Conservation (phyloP, 225 moss, liverwort and hornwort genomes). For the Marchantia polymorpha region DNA sequence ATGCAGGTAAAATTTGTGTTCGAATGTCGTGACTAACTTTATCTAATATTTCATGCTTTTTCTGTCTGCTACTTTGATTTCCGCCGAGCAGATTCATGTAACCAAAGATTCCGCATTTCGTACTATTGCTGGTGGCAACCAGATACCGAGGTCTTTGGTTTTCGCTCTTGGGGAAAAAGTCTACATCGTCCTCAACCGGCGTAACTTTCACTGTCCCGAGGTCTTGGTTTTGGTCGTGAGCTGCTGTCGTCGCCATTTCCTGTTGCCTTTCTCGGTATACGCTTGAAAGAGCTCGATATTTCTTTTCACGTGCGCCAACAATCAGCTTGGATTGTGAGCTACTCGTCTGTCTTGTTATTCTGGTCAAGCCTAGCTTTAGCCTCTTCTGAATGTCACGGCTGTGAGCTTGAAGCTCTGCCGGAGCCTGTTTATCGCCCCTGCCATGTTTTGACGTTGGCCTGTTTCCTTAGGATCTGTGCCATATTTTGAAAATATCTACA, state of each 20-base stretch:
- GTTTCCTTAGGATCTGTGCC: neutral
- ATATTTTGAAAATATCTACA: neutral
- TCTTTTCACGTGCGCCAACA: neutral
- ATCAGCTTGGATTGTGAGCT: neutral
- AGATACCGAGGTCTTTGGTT: neutral
- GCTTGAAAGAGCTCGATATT: neutral
- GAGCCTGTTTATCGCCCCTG: neutral
- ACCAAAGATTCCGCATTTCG: neutral
- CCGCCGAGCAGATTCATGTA: neutral
- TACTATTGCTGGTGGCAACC: neutral
- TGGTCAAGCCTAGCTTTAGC: neutral
- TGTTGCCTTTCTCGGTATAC: neutral
- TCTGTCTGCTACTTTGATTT: neutral
- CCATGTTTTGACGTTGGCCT: neutral
- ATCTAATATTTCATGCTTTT: neutral
- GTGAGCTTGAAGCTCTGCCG: neutral
- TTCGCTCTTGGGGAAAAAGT: neutral
- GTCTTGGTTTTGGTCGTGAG: neutral
- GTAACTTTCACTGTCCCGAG: neutral
- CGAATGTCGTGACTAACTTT: neutral
- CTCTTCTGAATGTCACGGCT: neutral
- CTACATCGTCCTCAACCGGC: neutral
- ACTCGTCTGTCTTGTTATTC: neutral
- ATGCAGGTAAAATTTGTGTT: no score
- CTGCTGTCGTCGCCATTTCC: neutral